Conservation (phyloP, 768 basidiomycete genomes). For the Tylopilus rubrobrunneus region DNA sequence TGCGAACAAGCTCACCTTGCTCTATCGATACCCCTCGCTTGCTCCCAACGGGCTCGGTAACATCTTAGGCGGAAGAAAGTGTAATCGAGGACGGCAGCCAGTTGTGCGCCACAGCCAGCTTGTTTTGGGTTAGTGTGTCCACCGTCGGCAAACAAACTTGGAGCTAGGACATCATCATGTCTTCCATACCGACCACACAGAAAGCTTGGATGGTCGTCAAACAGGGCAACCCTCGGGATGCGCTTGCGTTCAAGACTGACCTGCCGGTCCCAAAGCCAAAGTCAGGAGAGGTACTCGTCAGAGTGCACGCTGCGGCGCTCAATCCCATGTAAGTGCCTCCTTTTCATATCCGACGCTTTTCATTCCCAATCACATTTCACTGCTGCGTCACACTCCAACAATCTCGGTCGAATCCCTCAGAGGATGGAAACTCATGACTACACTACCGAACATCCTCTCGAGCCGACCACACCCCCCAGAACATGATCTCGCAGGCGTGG, state of each 20-base stretch:
- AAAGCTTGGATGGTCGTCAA: slow-evolving; percentile 30
- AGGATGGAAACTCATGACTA: slow-evolving; percentile 54
- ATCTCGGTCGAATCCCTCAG: slow-evolving; percentile 16
- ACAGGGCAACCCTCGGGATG: slow-evolving; percentile 28
- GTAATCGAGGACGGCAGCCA: too few species aligned
- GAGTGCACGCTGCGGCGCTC: slow-evolving; percentile 52
- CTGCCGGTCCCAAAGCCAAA: slow-evolving; percentile 33
- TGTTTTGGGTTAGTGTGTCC: too few species aligned
- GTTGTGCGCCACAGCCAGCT: too few species aligned
- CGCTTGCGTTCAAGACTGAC: slow-evolving; percentile 28
- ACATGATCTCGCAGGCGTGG: slow-evolving; percentile 58
- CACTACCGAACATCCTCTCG: slow-evolving; percentile 44
- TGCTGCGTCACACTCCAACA: not conserved
- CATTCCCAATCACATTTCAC: not conserved
- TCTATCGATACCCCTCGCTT: too few species aligned
- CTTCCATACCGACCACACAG: slow-evolving; percentile 20
- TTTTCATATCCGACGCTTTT: too few species aligned
- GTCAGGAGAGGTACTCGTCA: slow-evolving; percentile 46
- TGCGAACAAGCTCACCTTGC: too few species aligned
- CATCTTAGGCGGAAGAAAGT: too few species aligned
- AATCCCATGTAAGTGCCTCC: slow-evolving; percentile 56
- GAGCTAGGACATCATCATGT: not conserved
- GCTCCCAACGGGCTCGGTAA: too few species aligned
- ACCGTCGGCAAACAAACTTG: too few species aligned
- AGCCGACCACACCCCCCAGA: slow-evolving; percentile 53